Evolutionary conservation across 2,329 filamentous ascomycete genomes (phyloP), one percentile per base, ranked within the genome.

Genomic region (Herpotrichia juniperi): DNA sequence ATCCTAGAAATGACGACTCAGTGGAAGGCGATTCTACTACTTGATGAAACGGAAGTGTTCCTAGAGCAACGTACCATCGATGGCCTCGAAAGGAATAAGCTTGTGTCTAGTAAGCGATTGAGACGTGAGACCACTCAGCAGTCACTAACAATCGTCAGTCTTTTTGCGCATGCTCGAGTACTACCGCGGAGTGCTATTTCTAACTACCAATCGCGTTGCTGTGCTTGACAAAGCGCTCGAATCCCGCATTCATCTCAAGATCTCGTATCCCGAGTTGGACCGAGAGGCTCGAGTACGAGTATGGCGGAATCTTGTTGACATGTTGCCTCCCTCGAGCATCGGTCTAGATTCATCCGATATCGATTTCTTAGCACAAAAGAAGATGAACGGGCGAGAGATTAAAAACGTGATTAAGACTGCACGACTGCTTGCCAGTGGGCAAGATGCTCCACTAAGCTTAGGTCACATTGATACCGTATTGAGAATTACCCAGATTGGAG

Each of bases 21-120:
- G 48, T 82, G 79, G 79, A 77, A 78, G 24, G 77, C 77, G 9
- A 72, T 82, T 12, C 66, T 81, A 0, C 71, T 82, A 1, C 69
- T 82, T 1, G 79, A 81, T 59, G 79, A 82, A 55, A 79, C 76
- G 11, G 75, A 79, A 12, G 59, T 63, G 1, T 63, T 59, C 42
- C 48, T 63, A 16, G 58, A 61, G 34, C 56, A 59, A 47, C 56
- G 60, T 22, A 54, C 44, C 24, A 51, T 53, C 26, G 46, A 54
- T 17, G 35, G 52, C 17, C 40, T 57, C 1, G 52, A 60, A 42
- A 53, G 60, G 25, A 61, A 60, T 43, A 54, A 63, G 35, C 46
- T 63, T 3, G 58, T 63, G 7, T 56, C 56, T 4, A 56, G 57
- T 58, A 46, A 5, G 40, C 5, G 17, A 28, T 22, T n/a, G 21